These are phyloP conservation scores for Sphagnurus paluster DNA, from an alignment of 1,284 basidiomycete species.

Conservation along the genomic window DNA sequence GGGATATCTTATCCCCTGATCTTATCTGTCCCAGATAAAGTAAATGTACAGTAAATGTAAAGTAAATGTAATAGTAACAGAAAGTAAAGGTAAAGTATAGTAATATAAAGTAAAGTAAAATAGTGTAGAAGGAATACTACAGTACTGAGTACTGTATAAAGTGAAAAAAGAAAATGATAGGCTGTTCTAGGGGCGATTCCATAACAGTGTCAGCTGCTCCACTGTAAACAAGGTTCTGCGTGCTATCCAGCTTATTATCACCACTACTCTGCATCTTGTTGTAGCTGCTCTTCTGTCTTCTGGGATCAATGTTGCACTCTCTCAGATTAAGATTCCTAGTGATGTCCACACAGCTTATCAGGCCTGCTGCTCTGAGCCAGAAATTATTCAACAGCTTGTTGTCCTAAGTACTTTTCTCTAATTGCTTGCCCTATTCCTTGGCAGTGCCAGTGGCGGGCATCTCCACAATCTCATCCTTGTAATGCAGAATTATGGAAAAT, in stretches of 20 bases:
- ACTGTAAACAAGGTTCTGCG: not conserved
- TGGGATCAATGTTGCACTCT: not conserved
- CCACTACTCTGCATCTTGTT: not conserved
- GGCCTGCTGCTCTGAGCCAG: slow-evolving; percentile 1
- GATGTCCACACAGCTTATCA: slow-evolving; percentile 1
- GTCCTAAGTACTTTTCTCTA: slow-evolving; percentile 5
- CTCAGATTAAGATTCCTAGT: not conserved
- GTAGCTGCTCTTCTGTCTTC: not conserved
- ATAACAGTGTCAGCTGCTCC: too few relatives aligned
- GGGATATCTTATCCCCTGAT: too few relatives aligned
- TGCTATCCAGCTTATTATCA: not conserved
- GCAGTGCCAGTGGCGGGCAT: slow-evolving; percentile 1
- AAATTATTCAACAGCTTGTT: slow-evolving; percentile 7
- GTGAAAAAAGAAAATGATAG: too few relatives aligned
- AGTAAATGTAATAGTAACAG: too few relatives aligned
- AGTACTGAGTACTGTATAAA: too few relatives aligned
- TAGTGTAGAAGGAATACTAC: too few relatives aligned
- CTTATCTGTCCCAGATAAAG: too few relatives aligned
- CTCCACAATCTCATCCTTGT: slow-evolving; percentile 1
- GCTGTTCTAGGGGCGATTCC: too few relatives aligned
- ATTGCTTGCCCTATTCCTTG: slow-evolving; percentile 9
- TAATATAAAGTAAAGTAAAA: too few relatives aligned
- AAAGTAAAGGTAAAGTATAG: too few relatives aligned
- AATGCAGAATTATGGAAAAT: slow-evolving; percentile 5
- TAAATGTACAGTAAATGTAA: too few relatives aligned